Conservation (phyloP, 305 asterid genomes). For the Fraxinus angustifolia region DNA sequence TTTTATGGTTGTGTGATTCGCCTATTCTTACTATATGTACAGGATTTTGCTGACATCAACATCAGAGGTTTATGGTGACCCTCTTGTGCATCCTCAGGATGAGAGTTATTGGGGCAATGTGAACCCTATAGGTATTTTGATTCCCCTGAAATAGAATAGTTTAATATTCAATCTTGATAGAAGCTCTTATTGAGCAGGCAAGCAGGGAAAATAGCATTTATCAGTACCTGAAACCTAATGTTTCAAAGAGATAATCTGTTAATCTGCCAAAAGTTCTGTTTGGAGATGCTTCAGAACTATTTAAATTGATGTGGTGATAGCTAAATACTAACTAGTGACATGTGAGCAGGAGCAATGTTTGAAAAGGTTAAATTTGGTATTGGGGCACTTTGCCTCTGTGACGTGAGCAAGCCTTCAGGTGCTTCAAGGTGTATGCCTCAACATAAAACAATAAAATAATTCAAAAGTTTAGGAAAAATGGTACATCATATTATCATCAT, state of each 20-base stretch:
- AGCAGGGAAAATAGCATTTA: neutral
- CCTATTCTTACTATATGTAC: neutral
- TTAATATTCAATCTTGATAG: neutral
- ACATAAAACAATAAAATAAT: neutral
- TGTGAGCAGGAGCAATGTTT: neutral
- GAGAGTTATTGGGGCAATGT: conserved; percentile 55
- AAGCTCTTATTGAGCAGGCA: neutral
- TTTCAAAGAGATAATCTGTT: neutral
- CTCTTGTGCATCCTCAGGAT: conserved; percentile 47
- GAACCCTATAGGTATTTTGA: conserved; percentile 40
- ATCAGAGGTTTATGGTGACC: conserved; percentile 53
- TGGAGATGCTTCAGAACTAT: neutral
- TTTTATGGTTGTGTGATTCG: neutral
- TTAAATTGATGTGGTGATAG: neutral
- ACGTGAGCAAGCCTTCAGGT: neutral
- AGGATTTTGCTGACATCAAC: conserved; percentile 49
- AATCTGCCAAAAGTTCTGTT: neutral
- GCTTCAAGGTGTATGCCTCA: neutral
- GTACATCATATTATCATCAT: neutral
- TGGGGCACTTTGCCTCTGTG: neutral
- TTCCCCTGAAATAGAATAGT: neutral
- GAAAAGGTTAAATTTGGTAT: neutral
- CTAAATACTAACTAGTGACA: neutral
- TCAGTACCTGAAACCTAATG: neutral
- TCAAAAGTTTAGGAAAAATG: neutral